These are phyloP conservation scores for Kwoniella dejecticola DNA, from an alignment of 768 basidiomycete genomes.

Conservation along the genomic window DNA sequence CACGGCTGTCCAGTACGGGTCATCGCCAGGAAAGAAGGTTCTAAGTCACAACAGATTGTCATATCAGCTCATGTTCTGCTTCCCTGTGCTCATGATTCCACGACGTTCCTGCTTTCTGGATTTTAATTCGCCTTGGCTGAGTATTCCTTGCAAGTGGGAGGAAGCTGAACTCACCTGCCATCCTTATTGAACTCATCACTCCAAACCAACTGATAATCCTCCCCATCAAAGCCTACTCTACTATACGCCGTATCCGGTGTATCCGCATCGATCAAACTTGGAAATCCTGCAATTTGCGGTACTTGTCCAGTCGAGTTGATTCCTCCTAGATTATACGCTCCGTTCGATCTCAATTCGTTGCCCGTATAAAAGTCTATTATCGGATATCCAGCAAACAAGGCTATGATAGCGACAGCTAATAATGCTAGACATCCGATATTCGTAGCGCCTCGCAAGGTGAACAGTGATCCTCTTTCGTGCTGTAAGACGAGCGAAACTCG, in stretches of 20 bases:
- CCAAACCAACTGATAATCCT: constrained; percentile 78
- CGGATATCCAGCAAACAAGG: constrained; percentile 85
- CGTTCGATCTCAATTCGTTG: constrained; percentile 38
- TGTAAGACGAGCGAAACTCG: too few species aligned
- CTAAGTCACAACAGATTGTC: too few species aligned
- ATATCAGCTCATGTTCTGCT: too few species aligned
- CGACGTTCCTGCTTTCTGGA: too few species aligned
- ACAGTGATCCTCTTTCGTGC: constrained; percentile 61
- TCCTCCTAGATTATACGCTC: constrained; percentile 84
- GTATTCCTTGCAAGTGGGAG: too few species aligned
- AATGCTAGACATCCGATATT: constrained; percentile 75
- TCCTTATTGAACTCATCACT: constrained; percentile 80
- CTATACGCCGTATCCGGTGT: constrained; percentile 67
- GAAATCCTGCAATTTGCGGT: constrained; percentile 70
- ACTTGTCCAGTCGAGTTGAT: constrained; percentile 87
- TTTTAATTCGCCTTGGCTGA: too few species aligned
- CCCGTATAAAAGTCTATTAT: constrained; percentile 65
- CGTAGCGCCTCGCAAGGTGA: constrained; percentile 79
- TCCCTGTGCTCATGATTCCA: too few species aligned
- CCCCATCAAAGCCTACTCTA: constrained; percentile 74
- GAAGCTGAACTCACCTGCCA: constrained; percentile 56
- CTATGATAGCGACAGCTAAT: constrained; percentile 69
- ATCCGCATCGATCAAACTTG: constrained; percentile 70
- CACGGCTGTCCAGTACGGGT: constrained; percentile 80
- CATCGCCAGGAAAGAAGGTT: constrained; percentile 65